Evolutionary conservation across 2,329 filamentous ascomycete genomes (phyloP), one percentile per base, ranked within the genome.

Genomic region (Bipolaris sorokiniana): DNA sequence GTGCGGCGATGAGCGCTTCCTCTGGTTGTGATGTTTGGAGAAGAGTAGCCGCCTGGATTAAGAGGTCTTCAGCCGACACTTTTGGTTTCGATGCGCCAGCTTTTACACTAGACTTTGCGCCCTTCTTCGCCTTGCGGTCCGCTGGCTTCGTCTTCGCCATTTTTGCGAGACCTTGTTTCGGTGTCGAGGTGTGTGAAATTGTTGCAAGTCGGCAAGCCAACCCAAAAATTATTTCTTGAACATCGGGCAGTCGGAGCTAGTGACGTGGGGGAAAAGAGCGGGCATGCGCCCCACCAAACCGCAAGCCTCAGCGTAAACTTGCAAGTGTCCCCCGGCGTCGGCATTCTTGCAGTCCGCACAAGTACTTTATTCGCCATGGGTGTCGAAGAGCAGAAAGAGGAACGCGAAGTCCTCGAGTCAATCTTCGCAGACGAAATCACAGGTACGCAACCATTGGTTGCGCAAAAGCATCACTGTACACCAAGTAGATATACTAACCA

Each of bases 391-490:
- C 95, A 99, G 78, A 81, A 88, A 65, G 95, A 99, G 80, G 95
- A 99, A 84, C 89, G 93, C 61, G 95, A 99, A 78, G 94, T 99
- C 69, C 91, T 99, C 75, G 92, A 96, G 74, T 97, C 94, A 59
- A 99, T 99, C 73, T 99, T 98, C 68, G 92, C 95, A 1, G 94
- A 99, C 59, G 95, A 99, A 80, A 97, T 99, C 68, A 94, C 89
- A 84, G 90, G 92, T 94, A 72, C 6, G 22, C 18, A 38, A 10
- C n/a, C 34, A 48, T 1, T 10, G 28, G 37, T 11, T 42, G 23
- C 41, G 18, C 49, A 20, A 33, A 31, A 31, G 3, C 3, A 13
- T 37, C 42, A 37, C 20, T n/a, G 22, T 22, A 31, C 10, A n/a
- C 22, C 33, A 23, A 15, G n/a, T n/a, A 5, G 7, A 18, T 31